phyloP scores from a whole-genome alignment of 2,329 filamentous ascomycete genomes.

The Penicillium sp. region DNA sequence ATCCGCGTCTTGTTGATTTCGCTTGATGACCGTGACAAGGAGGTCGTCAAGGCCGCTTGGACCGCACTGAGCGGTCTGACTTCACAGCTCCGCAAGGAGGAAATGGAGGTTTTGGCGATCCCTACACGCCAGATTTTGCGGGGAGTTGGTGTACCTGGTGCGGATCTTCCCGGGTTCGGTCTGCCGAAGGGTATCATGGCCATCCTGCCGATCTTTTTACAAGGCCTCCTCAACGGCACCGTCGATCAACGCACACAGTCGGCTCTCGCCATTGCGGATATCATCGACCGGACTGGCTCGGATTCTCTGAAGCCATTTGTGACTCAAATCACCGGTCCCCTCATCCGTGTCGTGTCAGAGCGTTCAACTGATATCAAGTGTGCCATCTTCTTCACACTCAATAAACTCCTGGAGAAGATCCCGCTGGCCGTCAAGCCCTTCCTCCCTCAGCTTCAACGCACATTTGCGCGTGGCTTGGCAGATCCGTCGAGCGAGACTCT shows the following conservation, averaged over 20 bases:
- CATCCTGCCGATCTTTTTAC: slow-evolving; percentile 91
- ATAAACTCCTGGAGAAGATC: slow-evolving; percentile 94
- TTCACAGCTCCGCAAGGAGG: slow-evolving; percentile 85
- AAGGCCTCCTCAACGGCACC: slow-evolving; percentile 94
- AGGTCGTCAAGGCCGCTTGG: slow-evolving; percentile 88
- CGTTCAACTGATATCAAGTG: slow-evolving; percentile 88
- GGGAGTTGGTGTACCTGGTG: slow-evolving; percentile 80
- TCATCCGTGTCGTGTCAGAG: slow-evolving; percentile 96
- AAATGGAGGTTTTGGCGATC: slow-evolving; percentile 88
- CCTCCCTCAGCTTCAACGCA: slow-evolving; percentile 90
- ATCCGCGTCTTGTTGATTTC: slow-evolving; percentile 84
- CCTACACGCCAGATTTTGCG: slow-evolving; percentile 81
- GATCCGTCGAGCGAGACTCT: slow-evolving; percentile 87
- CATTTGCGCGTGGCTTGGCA: slow-evolving; percentile 91
- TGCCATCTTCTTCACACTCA: slow-evolving; percentile 87
- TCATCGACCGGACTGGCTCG: slow-evolving; percentile 85
- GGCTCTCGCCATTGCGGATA: slow-evolving; percentile 88
- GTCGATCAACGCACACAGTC: slow-evolving; percentile 86
- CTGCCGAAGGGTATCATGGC: slow-evolving; percentile 96
- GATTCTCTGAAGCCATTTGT: slow-evolving; percentile 89
- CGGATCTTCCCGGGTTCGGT: slow-evolving; percentile 77
- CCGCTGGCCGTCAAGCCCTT: slow-evolving; percentile 93
- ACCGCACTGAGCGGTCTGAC: slow-evolving; percentile 79
- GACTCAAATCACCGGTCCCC: slow-evolving; percentile 91
- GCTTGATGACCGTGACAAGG: slow-evolving; percentile 77